Conservation (phyloP, 371 early-diverging fungal genomes). For the Mortierella sp. region DNA sequence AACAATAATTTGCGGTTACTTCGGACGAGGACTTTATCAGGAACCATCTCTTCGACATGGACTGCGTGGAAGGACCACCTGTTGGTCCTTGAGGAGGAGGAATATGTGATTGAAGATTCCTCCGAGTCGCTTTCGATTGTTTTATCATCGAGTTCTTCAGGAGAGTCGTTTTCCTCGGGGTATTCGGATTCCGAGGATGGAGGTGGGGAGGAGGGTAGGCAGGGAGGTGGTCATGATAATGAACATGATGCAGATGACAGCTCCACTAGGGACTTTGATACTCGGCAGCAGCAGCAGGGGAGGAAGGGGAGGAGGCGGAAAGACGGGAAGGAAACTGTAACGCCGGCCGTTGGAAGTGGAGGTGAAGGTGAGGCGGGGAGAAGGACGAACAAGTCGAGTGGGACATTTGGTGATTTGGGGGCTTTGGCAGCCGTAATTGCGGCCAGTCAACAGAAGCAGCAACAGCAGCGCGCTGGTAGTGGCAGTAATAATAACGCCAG, state of each 20-base stretch:
- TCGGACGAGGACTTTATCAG: not conserved
- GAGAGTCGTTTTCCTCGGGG: too few relatives aligned
- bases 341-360: not conserved
- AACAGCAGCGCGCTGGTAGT: not conserved
- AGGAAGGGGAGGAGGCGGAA: not conserved
- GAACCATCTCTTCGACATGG: constrained; percentile 31
- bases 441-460: not conserved
- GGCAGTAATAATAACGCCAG: too few relatives aligned
- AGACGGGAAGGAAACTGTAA: not conserved
- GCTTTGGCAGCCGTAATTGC: constrained; percentile 6
- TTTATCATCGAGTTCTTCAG: not conserved
- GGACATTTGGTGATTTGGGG: constrained; percentile 17
- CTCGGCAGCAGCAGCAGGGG: not conserved
- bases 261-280: not conserved
- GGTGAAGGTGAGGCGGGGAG: not conserved
- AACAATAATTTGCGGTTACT: not conserved
- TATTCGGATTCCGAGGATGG: not conserved
- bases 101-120: constrained; percentile 30
- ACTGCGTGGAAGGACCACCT: constrained; percentile 33
- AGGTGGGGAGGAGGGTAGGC: not conserved
- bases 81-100: constrained; percentile 47
- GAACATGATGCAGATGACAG: not conserved
- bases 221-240: not conserved
- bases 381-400: constrained; percentile 13
- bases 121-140: constrained; percentile 12